phyloP scores from a whole-genome alignment of 2,329 filamentous ascomycete species.

The Cladophialophora carrionii region DNA sequence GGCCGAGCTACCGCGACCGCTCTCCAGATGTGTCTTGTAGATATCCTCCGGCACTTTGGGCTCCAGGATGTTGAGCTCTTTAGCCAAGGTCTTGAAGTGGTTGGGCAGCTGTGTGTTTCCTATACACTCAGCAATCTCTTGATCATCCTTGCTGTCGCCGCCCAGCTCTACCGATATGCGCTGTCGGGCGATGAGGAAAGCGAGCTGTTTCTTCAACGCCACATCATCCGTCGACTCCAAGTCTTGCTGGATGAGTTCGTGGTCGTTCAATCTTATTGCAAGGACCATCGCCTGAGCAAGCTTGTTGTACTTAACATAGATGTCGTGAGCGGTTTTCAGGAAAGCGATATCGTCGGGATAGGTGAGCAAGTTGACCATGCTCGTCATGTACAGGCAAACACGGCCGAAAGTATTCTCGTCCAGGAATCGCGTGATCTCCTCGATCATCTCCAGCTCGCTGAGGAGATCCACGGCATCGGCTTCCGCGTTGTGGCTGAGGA shows the following conservation, averaged over 20 bases:
- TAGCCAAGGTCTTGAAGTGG: constrained; percentile 90
- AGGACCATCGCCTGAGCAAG: constrained; percentile 91
- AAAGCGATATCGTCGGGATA: constrained; percentile 98
- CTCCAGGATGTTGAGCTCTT: constrained; percentile 95
- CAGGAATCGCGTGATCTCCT: constrained; percentile 82
- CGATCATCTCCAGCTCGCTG: constrained; percentile 97
- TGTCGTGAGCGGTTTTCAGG: constrained; percentile 85
- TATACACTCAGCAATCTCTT: constrained; percentile 77
- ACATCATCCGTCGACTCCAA: constrained; percentile 80
- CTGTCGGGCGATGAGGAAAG: constrained; percentile 88
- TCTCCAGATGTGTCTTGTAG: constrained; percentile 98
- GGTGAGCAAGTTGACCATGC: constrained; percentile 96
- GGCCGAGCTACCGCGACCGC: constrained; percentile 86
- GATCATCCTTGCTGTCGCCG: constrained; percentile 67
- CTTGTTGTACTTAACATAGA: constrained; percentile 92
- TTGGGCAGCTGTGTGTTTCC: constrained; percentile 86
- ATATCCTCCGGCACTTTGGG: constrained; percentile 98
- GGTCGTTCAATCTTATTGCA: constrained; percentile 89
- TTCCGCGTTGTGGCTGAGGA: constrained; percentile 95
- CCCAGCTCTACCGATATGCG: constrained; percentile 77
- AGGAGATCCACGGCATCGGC: constrained; percentile 96
- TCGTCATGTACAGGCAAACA: constrained; percentile 97
- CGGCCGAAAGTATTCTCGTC: constrained; percentile 92
- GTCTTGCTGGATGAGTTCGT: constrained; percentile 77
- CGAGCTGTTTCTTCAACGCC: constrained; percentile 87